Percentiles rank a stretch among this genome's conserved stretches.
phyloP scores from a whole-genome alignment of 768 basidiomycete genomes.

The Scleroderma citrinum region DNA sequence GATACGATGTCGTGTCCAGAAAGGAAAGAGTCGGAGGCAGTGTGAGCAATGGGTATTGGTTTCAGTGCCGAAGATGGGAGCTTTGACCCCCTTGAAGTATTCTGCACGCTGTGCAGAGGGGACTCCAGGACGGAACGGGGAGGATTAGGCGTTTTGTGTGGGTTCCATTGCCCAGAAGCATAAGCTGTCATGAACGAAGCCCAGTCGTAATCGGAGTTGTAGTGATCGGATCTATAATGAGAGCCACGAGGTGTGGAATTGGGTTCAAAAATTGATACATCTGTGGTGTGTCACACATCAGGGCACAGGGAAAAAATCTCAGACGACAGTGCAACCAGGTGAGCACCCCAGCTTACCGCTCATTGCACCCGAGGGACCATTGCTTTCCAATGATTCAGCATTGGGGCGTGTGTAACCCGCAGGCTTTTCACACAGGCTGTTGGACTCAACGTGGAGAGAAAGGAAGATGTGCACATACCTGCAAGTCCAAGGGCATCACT shows the following conservation, averaged over 20 bases:
- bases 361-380: conserved; percentile 9
- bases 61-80: background rate
- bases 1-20: conserved; percentile 6
- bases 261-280: conserved; percentile 3
- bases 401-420: conserved; percentile 5
- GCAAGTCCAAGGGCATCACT: conserved; percentile 1
- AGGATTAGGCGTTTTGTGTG: conserved; percentile 58
- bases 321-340: conserved; percentile 1
- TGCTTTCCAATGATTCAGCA: conserved; percentile 8
- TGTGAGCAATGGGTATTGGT: conserved; percentile 1
- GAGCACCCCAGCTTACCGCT: conserved; percentile 17
- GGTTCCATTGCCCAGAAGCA: conserved; percentile 74
- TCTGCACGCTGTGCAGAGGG: conserved; percentile 12
- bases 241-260: conserved; percentile 1
- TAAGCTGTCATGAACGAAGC: conserved; percentile 72
- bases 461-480: conserved; percentile 5
- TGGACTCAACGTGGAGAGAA: background rate
- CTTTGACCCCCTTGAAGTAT: conserved; percentile 5
- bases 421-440: conserved; percentile 4
- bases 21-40: conserved; percentile 9
- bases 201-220: conserved; percentile 54
- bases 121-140: conserved; percentile 34
- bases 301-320: conserved; percentile 15
- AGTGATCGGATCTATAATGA: conserved; percentile 14
- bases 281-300: conserved; percentile 7